These are phyloP conservation scores for Vaccinium vitisidaea DNA, from an alignment of 148 eudicot species.

Conservation along the genomic window DNA sequence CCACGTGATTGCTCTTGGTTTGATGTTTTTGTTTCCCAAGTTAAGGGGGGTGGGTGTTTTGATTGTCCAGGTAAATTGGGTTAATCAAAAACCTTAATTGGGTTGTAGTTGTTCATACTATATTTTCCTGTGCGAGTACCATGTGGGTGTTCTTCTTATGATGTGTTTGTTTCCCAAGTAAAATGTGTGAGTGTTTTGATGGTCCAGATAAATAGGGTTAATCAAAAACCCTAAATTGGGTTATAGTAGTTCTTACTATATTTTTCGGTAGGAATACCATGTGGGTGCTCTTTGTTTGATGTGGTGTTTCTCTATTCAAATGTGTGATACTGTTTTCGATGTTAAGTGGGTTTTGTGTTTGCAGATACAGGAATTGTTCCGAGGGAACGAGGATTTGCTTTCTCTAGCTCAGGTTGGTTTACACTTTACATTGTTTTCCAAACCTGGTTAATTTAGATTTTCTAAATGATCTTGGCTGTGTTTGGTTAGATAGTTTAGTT, in stretches of 20 bases:
- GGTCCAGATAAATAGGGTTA: background rate
- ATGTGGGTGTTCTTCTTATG: background rate
- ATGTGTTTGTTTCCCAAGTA: background rate
- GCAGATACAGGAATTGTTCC: slow-evolving; percentile 81
- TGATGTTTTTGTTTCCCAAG: background rate
- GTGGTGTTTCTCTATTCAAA: background rate
- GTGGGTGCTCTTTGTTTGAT: background rate
- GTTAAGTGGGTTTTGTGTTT: slow-evolving; percentile 26
- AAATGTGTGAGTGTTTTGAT: background rate
- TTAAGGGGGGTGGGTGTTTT: background rate
- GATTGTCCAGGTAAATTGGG: background rate
- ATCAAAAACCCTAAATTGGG: background rate
- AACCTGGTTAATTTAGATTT: background rate
- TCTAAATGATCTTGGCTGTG: background rate
- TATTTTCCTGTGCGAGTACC: background rate
- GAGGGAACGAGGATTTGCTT: slow-evolving; percentile 71
- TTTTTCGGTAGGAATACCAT: background rate
- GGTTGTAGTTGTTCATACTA: background rate
- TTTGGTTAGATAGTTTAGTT: too few relatives aligned
- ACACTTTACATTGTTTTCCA: slow-evolving; percentile 18
- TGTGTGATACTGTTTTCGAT: too few relatives aligned
- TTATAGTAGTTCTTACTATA: background rate
- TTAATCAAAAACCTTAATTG: background rate
- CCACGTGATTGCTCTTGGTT: background rate
- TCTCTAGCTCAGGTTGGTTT: slow-evolving; percentile 96